A percentile compares a stretch with the other conserved stretches of the same genome.
Conservation (phyloP, 2,329 filamentous ascomycete genomes). For the Trichoderma brevicompactum region DNA sequence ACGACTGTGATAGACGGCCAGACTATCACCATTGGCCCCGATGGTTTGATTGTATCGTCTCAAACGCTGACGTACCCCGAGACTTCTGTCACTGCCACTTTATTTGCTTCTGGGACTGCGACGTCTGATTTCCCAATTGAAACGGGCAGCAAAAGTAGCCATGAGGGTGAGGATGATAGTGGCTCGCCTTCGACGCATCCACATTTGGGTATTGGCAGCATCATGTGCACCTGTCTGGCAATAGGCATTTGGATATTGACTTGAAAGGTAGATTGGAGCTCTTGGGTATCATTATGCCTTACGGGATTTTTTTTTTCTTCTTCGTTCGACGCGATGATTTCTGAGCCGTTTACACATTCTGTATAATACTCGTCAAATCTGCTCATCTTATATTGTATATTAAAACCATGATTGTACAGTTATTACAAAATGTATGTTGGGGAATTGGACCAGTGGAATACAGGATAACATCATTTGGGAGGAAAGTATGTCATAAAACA, state of each 20-base stretch:
- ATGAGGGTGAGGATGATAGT: constrained; percentile 35
- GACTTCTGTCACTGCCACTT: constrained; percentile 48
- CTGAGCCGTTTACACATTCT: too few species aligned
- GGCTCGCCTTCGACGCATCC: constrained; percentile 25
- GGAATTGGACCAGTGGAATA: too few species aligned
- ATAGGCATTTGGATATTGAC: constrained; percentile 45
- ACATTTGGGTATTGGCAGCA: constrained; percentile 30
- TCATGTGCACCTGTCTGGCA: constrained; percentile 43
- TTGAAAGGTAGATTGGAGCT: background rate
- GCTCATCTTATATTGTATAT: too few species aligned
- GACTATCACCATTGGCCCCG: constrained; percentile 54
- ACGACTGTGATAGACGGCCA: constrained; percentile 55
- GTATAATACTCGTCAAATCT: too few species aligned
- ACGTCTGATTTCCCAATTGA: constrained; percentile 34
- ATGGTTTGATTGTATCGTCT: constrained; percentile 52
- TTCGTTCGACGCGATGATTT: background rate
- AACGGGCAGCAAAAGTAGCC: constrained; percentile 34
- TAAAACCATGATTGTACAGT: too few species aligned
- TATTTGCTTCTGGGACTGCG: constrained; percentile 42
- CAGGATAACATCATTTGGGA: too few species aligned
- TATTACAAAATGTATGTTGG: too few species aligned
- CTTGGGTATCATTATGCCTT: background rate
- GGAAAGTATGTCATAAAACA: too few species aligned
- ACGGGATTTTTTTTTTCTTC: background rate
- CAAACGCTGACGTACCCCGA: constrained; percentile 53